phyloP scores from a whole-genome alignment of 23 red algal genomes.

The Gracilaria gracilis region DNA sequence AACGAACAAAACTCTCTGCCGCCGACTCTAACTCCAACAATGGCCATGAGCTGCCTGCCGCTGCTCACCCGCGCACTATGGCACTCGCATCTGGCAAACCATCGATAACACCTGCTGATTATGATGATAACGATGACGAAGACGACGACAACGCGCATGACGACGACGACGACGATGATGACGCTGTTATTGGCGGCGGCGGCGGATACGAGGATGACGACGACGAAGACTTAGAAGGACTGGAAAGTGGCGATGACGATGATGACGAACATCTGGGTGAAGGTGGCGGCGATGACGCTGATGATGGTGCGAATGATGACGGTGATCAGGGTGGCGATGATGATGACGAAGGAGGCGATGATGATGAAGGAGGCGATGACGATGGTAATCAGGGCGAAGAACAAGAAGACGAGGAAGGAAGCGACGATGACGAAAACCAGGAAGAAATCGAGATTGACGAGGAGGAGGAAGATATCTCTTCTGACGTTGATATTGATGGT shows the following conservation, averaged over 20 bases:
- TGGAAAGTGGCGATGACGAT: conserved; percentile 56
- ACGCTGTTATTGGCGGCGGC: conserved; percentile 29
- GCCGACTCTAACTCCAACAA: conserved; percentile 1
- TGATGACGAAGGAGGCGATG: conserved; percentile 29
- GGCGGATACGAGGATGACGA: conserved; percentile 68
- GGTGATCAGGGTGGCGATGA: conserved; percentile 42
- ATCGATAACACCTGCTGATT: not conserved
- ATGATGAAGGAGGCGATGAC: conserved; percentile 31
- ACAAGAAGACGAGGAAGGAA: conserved; percentile 36
- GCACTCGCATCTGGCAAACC: conserved; percentile 4
- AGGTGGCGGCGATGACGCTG: conserved; percentile 29
- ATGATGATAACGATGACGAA: conserved; percentile 31
- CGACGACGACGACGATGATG: conserved; percentile 53
- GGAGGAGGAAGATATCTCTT: conserved; percentile 54
- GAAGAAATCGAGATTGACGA: conserved; percentile 62
- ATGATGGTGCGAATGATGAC: conserved; percentile 35
- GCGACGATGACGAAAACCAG: conserved; percentile 61
- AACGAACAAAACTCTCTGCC: not conserved
- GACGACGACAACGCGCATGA: not conserved
- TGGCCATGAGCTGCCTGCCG: not conserved
- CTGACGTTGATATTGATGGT: conserved; percentile 21
- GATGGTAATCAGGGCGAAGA: conserved; percentile 31
- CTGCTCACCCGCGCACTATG: not conserved
- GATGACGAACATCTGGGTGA: conserved; percentile 57
- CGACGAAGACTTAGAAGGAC: conserved; percentile 21